Base-by-base conservation (phyloP, 2,329 filamentous ascomycete species). In the Plenodomus tracheiphilus region DNA sequence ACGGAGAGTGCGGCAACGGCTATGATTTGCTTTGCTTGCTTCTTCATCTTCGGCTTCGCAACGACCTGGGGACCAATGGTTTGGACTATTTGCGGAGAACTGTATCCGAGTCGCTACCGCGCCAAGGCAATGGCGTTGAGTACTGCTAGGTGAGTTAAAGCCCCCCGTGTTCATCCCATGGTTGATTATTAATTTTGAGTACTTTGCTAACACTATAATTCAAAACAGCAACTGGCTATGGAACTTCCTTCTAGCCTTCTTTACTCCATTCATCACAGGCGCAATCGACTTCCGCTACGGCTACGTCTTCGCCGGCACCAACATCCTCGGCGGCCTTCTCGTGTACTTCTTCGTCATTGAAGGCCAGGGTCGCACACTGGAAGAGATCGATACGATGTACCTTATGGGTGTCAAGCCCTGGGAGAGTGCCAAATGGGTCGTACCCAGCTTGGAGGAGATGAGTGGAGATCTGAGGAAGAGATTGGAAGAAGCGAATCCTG, bases 281-380 rank as follows among this genome's bases (percentile, higher is more conserved):
- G 81, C 81, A 2, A 91, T 91, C 45, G 81, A 86, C 58, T 91
- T 86, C 70, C 78, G 78, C 1, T 89, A 88, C 59, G 88, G 88
- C 2, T 88, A 89, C 53, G 85, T 91, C 35, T 91, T 91, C 70
- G 87, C 86, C 0, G 85, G 78, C 0, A 90, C 86, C 62, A 86
- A 88, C 54, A 69, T 88, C 9, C 74, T 81, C 0, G 86, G 81
- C 0, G 81, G 82, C 0, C 52, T 84, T 0, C 69, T 90, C 16
- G 85, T 91, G 35, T 92, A 87, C 75, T 88, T 91, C 74, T 91
- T 90, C 68, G 81, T 91, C 48, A 83, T 87, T 41, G 88, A 92
- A 67, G 85, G 83, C 40, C 84, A 88, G 66, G 87, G 86, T 41
- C 82, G 87, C 8, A 86, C 84, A 0, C 78, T 92, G 0, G 89